A percentile compares a stretch with the other conserved stretches of the same genome.
Conservation (phyloP, 352 stramenopile species). For the Globisporangium emineosum region DNA sequence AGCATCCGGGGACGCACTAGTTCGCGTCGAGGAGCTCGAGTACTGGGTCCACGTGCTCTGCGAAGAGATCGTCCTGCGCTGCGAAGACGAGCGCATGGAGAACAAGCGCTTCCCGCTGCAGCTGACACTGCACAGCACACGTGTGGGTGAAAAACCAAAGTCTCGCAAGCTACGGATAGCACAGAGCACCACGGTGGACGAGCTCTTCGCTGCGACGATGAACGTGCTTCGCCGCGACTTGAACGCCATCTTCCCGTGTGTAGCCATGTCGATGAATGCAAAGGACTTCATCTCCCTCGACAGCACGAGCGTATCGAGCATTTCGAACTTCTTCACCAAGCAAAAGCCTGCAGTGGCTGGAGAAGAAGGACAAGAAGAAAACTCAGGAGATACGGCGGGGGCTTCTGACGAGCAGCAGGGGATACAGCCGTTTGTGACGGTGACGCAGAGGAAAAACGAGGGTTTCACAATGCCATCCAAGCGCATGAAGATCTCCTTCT, state of each 20-base stretch:
- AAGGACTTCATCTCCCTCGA: slow-evolving; percentile 71
- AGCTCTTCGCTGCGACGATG: slow-evolving; percentile 51
- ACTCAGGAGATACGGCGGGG: no score
- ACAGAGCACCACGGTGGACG: slow-evolving; percentile 52
- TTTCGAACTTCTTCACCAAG: slow-evolving; percentile 73
- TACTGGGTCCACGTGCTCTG: slow-evolving; percentile 77
- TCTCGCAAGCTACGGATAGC: slow-evolving; percentile 48
- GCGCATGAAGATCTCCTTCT: slow-evolving; percentile 62
- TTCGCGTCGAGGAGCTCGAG: slow-evolving; percentile 49
- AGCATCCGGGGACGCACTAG: slow-evolving; percentile 41
- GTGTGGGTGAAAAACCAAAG: slow-evolving; percentile 48
- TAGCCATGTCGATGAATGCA: slow-evolving; percentile 50
- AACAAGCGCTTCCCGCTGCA: slow-evolving; percentile 76
- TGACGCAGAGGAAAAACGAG: slow-evolving; percentile 12
- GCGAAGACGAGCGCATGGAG: slow-evolving; percentile 72
- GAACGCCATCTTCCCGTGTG: slow-evolving; percentile 54
- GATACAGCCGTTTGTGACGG: slow-evolving; percentile 22
- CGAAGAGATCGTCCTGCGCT: slow-evolving; percentile 76
- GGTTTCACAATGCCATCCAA: slow-evolving; percentile 19
- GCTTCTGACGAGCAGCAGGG: slow-evolving; percentile 16
- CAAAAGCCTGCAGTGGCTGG: neutral
- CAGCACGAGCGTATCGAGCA: slow-evolving; percentile 36
- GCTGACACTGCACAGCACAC: slow-evolving; percentile 50
- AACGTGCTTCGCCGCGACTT: slow-evolving; percentile 49
- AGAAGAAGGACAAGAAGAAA: slow-evolving; percentile 7